Conservation (phyloP, 768 basidiomycete species). For the Vishniacozyma victoriae region DNA sequence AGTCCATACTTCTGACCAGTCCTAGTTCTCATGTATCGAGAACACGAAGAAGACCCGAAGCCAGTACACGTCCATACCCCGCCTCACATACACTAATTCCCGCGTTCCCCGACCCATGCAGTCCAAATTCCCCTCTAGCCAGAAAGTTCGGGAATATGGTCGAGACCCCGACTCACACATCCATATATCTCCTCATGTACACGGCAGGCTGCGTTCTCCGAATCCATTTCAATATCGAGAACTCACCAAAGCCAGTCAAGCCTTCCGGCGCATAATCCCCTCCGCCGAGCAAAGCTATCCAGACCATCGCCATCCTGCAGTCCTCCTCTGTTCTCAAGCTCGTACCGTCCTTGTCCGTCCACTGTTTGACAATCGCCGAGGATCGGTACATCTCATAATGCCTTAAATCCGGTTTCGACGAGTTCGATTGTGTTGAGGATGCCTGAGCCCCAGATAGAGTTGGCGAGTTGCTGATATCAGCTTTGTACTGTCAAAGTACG, state of each 20-base stretch:
- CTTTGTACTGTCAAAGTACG: background rate
- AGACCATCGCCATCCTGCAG: constrained; percentile 62
- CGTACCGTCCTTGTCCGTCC: constrained; percentile 59
- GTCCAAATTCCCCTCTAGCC: no score
- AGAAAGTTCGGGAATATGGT: no score
- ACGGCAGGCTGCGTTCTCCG: background rate
- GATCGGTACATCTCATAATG: constrained; percentile 49
- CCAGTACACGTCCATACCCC: no score
- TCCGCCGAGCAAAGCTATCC: constrained; percentile 78
- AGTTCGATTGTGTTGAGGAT: constrained; percentile 53
- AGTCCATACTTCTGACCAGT: no score
- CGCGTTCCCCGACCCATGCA: no score
- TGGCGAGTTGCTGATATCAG: constrained; percentile 28
- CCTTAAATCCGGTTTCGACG: constrained; percentile 15
- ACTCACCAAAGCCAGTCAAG: constrained; percentile 36
- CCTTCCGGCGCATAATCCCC: constrained; percentile 75
- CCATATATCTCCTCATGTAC: background rate
- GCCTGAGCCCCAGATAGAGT: constrained; percentile 46
- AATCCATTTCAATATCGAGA: background rate
- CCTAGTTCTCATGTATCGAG: no score
- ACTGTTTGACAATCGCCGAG: constrained; percentile 60
- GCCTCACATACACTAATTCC: no score
- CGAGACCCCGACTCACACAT: no score
- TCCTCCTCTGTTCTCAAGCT: constrained; percentile 49
- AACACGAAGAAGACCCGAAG: no score